Base-by-base conservation (phyloP, 1,284 basidiomycete genomes). In the Cryptococcus floricola region DNA sequence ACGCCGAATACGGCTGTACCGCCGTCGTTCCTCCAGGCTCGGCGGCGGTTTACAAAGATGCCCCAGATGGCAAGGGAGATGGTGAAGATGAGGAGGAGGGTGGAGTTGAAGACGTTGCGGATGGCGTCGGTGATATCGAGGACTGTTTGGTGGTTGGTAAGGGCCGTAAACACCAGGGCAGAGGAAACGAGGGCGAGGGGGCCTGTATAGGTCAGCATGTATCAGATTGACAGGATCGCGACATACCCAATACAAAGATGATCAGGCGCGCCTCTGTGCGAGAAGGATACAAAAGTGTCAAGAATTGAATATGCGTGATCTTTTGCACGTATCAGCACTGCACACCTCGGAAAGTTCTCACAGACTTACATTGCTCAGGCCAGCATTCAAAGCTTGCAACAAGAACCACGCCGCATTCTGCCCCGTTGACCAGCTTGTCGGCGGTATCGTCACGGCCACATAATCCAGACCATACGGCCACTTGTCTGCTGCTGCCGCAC, bases 401-500 rank as follows among this genome's bases (percentile, higher is more conserved):
- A 91, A 80, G 45, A 89, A 82, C 91, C 91, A 98, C 4, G 87
- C 87, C 0, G 85, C 87, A 28, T 84, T 80, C 64, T 90, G 84
- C 0, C 83, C 81, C 5, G 79, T 69, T 2, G 80, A 81, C 94
- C 94, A 98, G 0, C 68, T 61, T 23, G 68, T 61, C 0, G 86
- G 86, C 1, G 91, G 92, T 3, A 96, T 85, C 50, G 86, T 82
- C 43, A 95, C 85, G 4, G 89, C 84, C 47, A 94, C 81, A 74
- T 97, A 98, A 60, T 87, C 88, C 52, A 98, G 85, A 87, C 93
- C 94, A 75, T 92, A 97, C 0, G 95, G 95, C 90, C 93, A 97
- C 37, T 78, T 77, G 63, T 84, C 81, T 60, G 87, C 90, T 62
- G 88, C 84, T 2, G 79, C 62, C 5, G 83, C 75, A 4, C 87